A percentile compares a stretch with the other conserved stretches of the same genome.
These are phyloP conservation scores for Tephrocybe sp. DNA, from an alignment of 768 basidiomycete genomes.

Conservation along the genomic window DNA sequence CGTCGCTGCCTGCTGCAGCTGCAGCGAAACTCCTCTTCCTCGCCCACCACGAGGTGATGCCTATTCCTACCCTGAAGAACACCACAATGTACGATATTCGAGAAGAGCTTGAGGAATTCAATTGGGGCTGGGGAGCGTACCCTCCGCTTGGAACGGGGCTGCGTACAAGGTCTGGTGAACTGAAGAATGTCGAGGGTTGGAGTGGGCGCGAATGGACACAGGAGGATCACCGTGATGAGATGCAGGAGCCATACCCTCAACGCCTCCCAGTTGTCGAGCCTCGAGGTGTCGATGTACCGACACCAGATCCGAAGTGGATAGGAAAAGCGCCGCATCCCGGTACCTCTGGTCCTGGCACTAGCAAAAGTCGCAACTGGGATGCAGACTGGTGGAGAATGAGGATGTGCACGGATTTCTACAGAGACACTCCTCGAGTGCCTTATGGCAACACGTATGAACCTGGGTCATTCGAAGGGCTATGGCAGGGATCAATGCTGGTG, in stretches of 20 bases:
- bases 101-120: slow-evolving; percentile 47
- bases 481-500: slow-evolving; percentile 58
- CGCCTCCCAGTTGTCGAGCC: not conserved
- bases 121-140: slow-evolving; percentile 34
- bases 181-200: slow-evolving; percentile 7
- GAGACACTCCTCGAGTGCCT: slow-evolving; percentile 8
- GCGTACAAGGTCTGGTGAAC: not conserved
- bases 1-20: slow-evolving; percentile 45
- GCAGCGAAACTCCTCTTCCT: slow-evolving; percentile 67
- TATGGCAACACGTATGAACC: slow-evolving; percentile 35
- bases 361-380: slow-evolving; percentile 42
- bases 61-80: slow-evolving; percentile 41
- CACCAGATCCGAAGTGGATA: slow-evolving; percentile 9
- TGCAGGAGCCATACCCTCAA: slow-evolving; percentile 1
- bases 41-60: slow-evolving; percentile 49
- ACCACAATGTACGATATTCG: slow-evolving; percentile 32
- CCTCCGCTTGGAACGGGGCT: slow-evolving; percentile 20
- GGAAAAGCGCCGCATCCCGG: slow-evolving; percentile 18
- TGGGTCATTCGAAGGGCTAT: slow-evolving; percentile 49
- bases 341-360: not conserved
- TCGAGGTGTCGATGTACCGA: not conserved
- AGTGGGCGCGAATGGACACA: not conserved
- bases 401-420: slow-evolving; percentile 31
- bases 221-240: not conserved
- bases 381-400: slow-evolving; percentile 51